These are phyloP conservation scores for Mucor indicus DNA, from an alignment of 371 early-diverging fungal genomes.

Conservation along the genomic window DNA sequence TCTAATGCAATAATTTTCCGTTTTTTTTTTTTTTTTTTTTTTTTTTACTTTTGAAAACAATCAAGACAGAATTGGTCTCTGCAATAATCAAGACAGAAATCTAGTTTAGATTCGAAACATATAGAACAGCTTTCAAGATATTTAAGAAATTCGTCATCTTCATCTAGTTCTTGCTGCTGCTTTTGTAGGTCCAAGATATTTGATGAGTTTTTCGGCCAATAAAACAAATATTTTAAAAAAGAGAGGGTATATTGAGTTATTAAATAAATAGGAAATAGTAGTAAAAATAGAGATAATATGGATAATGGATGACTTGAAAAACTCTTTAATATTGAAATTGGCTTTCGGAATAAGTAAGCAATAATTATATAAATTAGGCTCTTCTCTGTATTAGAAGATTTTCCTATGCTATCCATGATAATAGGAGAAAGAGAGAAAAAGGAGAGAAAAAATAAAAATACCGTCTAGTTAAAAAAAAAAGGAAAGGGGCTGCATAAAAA, in stretches of 20 bases:
- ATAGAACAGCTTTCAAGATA: conserved; percentile 66
- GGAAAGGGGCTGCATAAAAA: too few relatives aligned
- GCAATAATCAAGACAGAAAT: conserved; percentile 62
- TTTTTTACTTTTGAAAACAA: conserved; percentile 59
- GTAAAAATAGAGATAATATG: conserved; percentile 4
- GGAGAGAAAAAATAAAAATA: too few relatives aligned
- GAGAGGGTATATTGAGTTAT: conserved; percentile 1
- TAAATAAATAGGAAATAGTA: conserved; percentile 16
- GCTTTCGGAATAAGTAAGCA: too few relatives aligned
- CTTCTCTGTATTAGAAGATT: too few relatives aligned
- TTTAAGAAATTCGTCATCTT: conserved; percentile 45
- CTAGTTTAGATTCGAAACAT: conserved; percentile 64
- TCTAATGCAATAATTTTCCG: too few relatives aligned
- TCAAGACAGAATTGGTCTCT: conserved; percentile 66
- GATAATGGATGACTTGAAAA: conserved; percentile 14
- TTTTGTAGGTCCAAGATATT: background rate
- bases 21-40: background rate
- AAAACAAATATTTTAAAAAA: background rate
- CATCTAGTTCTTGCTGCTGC: conserved; percentile 4
- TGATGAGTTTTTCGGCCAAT: too few relatives aligned
- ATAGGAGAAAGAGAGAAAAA: too few relatives aligned
- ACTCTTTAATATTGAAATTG: conserved; percentile 6
- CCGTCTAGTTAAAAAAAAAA: too few relatives aligned
- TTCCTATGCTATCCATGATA: too few relatives aligned
- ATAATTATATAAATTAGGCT: too few relatives aligned